These are phyloP conservation scores for Tylopilus plumbeoviolaceoides DNA, from an alignment of 768 basidiomycete species.

Conservation along the genomic window DNA sequence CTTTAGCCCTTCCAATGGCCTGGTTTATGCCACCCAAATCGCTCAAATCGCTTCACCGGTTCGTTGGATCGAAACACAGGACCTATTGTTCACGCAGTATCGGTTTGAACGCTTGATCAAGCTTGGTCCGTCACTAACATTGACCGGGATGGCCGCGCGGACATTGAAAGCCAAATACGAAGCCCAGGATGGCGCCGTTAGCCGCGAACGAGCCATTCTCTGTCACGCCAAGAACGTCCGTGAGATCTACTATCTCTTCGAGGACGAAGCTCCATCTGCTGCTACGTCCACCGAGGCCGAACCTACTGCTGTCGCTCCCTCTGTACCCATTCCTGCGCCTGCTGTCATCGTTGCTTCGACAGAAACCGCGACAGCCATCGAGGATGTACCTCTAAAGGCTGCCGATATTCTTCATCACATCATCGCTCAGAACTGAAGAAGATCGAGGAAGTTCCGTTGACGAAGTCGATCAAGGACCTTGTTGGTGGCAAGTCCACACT, in stretches of 20 bases:
- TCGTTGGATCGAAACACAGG: conserved; percentile 99
- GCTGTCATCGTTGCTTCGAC: conserved; percentile 46
- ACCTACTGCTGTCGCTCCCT: conserved; percentile 35
- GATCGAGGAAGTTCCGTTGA: conserved; percentile 82
- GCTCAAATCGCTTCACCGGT: conserved; percentile 98
- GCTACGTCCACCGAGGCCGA: conserved; percentile 28
- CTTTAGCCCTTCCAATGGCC: conserved; percentile 94
- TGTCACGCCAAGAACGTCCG: conserved; percentile 95
- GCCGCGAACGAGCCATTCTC: conserved; percentile 73
- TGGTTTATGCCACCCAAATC: conserved; percentile 97
- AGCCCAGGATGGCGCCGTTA: conserved; percentile 77
- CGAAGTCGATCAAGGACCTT: conserved; percentile 97
- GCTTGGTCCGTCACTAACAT: conserved; percentile 92
- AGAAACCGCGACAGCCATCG: conserved; percentile 68
- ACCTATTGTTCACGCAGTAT: conserved; percentile 83
- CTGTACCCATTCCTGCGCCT: conserved; percentile 39
- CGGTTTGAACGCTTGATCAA: conserved; percentile 93
- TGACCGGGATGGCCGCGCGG: conserved; percentile 90
- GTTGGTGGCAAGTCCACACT: conserved; percentile 98
- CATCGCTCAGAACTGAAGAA: conserved; percentile 98
- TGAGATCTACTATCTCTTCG: conserved; percentile 97
- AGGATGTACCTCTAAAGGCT: conserved; percentile 90
- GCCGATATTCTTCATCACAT: conserved; percentile 82
- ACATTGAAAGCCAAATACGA: conserved; percentile 97
- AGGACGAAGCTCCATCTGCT: conserved; percentile 61